Percentiles rank a stretch among this genome's conserved stretches.
These are phyloP conservation scores for Microascus cirrosus DNA, from an alignment of 2,329 filamentous ascomycete genomes.

Conservation along the genomic window DNA sequence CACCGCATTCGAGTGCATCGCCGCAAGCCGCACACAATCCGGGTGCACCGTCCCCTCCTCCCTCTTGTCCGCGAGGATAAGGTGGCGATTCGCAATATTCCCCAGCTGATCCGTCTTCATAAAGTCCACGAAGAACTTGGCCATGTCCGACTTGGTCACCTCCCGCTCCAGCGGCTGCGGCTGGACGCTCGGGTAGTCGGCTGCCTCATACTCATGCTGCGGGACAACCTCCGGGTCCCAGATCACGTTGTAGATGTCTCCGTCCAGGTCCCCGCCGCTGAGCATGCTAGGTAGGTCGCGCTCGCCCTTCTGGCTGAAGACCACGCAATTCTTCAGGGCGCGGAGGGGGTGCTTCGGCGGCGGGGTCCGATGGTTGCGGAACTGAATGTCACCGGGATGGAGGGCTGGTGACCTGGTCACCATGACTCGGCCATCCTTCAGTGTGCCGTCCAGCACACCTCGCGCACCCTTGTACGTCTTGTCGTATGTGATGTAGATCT, in stretches of 20 bases:
- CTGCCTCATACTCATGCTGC: constrained; percentile 35
- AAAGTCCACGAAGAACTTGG: constrained; percentile 69
- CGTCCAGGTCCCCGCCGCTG: constrained; percentile 74
- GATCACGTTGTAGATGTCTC: constrained; percentile 72
- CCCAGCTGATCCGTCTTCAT: constrained; percentile 59
- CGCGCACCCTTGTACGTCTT: neutral
- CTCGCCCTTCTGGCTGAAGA: constrained; percentile 60
- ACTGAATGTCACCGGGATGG: constrained; percentile 71
- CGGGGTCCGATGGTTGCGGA: constrained; percentile 51
- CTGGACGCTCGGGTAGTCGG: constrained; percentile 54
- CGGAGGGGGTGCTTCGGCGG: constrained; percentile 46
- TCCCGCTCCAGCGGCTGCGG: constrained; percentile 48
- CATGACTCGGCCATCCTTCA: constrained; percentile 32
- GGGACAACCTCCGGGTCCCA: constrained; percentile 50
- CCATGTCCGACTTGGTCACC: constrained; percentile 57
- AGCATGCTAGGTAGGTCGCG: constrained; percentile 71
- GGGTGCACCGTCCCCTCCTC: constrained; percentile 35
- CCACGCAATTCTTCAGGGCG: constrained; percentile 59
- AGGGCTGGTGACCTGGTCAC: constrained; percentile 73
- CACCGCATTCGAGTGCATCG: constrained; percentile 58
- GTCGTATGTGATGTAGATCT: constrained; percentile 57
- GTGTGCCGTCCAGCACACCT: constrained; percentile 6
- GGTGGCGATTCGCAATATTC: constrained; percentile 52
- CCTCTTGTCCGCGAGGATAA: constrained; percentile 51
- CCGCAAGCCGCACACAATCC: constrained; percentile 44